Conservation (phyloP, 441 rosid species). For the Macaranga tanarius region DNA sequence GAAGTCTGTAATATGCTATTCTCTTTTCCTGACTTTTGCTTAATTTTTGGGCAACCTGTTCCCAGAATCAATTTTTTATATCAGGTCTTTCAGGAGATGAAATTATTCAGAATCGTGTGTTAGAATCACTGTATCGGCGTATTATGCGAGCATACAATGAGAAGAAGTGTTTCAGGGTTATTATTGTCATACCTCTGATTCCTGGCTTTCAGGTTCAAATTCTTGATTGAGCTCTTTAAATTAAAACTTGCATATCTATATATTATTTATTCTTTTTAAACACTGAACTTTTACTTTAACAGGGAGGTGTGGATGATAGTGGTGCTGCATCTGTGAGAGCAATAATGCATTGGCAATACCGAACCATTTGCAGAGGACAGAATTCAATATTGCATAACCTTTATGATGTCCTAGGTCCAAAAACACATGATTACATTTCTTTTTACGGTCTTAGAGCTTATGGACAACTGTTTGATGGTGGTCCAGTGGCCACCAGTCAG, state of each 20-base stretch:
- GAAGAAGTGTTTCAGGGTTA: slow-evolving; percentile 82
- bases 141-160: slow-evolving; percentile 83
- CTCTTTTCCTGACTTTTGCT: slow-evolving; percentile 41
- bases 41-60: slow-evolving; percentile 44
- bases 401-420: slow-evolving; percentile 66
- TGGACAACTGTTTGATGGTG: slow-evolving; percentile 80
- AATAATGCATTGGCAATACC: slow-evolving; percentile 98
- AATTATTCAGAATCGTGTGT: slow-evolving; percentile 73
- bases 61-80: slow-evolving; percentile 99
- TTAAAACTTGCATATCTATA: slow-evolving; percentile 16
- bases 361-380: slow-evolving; percentile 91
- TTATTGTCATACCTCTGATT: slow-evolving; percentile 91
- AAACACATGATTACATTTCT: slow-evolving; percentile 80
- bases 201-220: slow-evolving; percentile 93
- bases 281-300: slow-evolving; percentile 29
- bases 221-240: slow-evolving; percentile 21
- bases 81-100: slow-evolving; percentile 98
- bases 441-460: slow-evolving; percentile 92
- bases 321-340: slow-evolving; percentile 99
- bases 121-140: slow-evolving; percentile 83
- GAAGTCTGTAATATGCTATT: slow-evolving; percentile 22
- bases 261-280: not conserved
- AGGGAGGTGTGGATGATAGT: slow-evolving; percentile 98
- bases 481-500: slow-evolving; percentile 95
- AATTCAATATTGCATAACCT: slow-evolving; percentile 85